phyloP scores from a whole-genome alignment of 2,329 filamentous ascomycete genomes.

The Pseudogymnoascus pannorum region DNA sequence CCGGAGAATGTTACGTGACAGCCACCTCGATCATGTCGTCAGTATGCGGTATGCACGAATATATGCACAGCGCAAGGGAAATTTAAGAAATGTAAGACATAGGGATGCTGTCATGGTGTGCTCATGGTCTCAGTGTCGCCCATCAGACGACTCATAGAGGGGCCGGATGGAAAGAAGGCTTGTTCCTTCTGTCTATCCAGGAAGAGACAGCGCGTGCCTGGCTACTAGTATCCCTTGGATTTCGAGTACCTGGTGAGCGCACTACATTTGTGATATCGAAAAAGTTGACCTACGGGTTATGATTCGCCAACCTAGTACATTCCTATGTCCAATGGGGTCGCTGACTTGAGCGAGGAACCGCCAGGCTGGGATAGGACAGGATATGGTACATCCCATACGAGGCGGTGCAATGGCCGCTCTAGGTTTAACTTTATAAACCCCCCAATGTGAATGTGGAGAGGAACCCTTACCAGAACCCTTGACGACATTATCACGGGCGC shows the following conservation, averaged over 20 bases:
- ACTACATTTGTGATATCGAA: constrained; percentile 1
- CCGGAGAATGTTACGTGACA: background rate
- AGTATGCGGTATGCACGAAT: background rate
- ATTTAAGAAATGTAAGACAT: constrained; percentile 1
- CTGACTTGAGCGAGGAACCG: background rate
- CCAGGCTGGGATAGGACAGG: background rate
- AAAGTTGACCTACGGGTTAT: background rate
- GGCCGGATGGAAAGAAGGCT: background rate
- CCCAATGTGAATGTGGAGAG: background rate
- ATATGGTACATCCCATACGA: background rate
- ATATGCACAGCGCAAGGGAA: background rate
- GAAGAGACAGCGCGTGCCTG: background rate
- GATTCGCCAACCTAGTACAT: background rate
- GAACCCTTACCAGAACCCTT: constrained; percentile 3
- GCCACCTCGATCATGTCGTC: background rate
- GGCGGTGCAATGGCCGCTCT: constrained; percentile 1
- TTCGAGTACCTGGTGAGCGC: background rate
- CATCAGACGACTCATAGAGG: background rate
- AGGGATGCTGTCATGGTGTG: constrained; percentile 6
- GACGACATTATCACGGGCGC: constrained; percentile 5
- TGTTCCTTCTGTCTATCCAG: background rate
- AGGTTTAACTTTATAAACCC: constrained; percentile 3
- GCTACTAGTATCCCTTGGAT: background rate
- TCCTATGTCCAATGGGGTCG: background rate
- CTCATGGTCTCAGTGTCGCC: background rate